phyloP scores from a whole-genome alignment of 257 asterid genomes.

The Verbascum thapsus region DNA sequence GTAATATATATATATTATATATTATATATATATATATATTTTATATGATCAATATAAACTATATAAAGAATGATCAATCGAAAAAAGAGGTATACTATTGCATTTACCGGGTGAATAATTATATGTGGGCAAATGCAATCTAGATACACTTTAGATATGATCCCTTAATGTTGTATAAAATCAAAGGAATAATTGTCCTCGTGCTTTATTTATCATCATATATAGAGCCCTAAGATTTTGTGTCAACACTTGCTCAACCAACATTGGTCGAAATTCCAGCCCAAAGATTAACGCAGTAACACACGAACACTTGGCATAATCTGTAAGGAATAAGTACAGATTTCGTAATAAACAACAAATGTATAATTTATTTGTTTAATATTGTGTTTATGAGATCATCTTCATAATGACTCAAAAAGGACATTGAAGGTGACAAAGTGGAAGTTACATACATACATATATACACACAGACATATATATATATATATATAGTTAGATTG shows the following conservation, averaged over 20 bases:
- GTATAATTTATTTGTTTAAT: background rate
- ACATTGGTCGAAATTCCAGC: slow-evolving; percentile 36
- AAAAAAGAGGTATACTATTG: too few relatives aligned
- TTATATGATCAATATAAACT: too few relatives aligned
- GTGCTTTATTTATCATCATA: slow-evolving; percentile 34
- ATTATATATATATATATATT: too few relatives aligned
- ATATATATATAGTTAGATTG: slow-evolving; percentile 34
- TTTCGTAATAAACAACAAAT: slow-evolving; percentile 23
- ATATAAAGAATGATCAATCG: too few relatives aligned
- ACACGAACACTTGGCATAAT: slow-evolving; percentile 43
- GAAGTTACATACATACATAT: too few relatives aligned
- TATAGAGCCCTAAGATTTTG: too few relatives aligned
- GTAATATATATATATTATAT: too few relatives aligned
- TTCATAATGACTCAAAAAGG: slow-evolving; percentile 30
- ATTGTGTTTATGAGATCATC: slow-evolving; percentile 30
- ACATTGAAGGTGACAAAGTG: slow-evolving; percentile 14
- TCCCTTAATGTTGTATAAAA: too few relatives aligned
- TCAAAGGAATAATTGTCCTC: slow-evolving; percentile 20
- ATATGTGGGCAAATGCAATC: too few relatives aligned
- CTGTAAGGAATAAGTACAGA: slow-evolving; percentile 22
- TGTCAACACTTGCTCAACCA: slow-evolving; percentile 36
- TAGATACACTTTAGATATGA: too few relatives aligned
- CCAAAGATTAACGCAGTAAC: slow-evolving; percentile 11
- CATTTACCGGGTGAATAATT: too few relatives aligned
- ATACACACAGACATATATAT: too few relatives aligned